These are phyloP conservation scores for Solanum pinnatisectum DNA, from an alignment of 257 asterid genomes.

Conservation along the genomic window DNA sequence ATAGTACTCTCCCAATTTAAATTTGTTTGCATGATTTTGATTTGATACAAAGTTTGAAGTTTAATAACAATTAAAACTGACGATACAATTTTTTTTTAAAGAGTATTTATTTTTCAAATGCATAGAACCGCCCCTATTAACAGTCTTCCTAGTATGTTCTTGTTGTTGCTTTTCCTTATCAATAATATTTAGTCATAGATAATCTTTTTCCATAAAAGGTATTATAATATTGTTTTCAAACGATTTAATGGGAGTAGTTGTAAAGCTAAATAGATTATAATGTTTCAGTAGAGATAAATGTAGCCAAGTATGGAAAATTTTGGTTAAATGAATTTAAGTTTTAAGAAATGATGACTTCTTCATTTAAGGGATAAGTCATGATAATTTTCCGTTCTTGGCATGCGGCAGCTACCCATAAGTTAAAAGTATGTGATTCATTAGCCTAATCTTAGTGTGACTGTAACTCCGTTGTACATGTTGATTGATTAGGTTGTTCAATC, in stretches of 20 bases:
- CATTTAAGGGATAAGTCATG: background rate
- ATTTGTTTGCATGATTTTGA: too few species aligned
- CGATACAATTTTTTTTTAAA: too few species aligned
- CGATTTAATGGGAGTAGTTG: background rate
- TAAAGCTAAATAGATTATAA: background rate
- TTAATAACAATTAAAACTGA: too few species aligned
- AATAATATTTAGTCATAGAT: too few species aligned
- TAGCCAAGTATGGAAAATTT: background rate
- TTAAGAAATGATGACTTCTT: background rate
- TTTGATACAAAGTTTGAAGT: rapidly evolving
- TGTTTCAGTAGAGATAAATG: background rate
- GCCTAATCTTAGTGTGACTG: too few species aligned
- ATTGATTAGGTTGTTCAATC: too few species aligned
- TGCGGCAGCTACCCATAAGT: background rate
- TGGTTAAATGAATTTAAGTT: background rate
- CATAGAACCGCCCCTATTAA: background rate
- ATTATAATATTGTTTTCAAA: too few species aligned
- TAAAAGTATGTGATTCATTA: too few species aligned
- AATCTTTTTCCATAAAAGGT: background rate
- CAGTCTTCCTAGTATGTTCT: background rate
- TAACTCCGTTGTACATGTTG: too few species aligned
- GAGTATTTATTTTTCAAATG: too few species aligned
- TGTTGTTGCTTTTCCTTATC: background rate
- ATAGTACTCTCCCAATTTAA: background rate
- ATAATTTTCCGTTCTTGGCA: background rate